Evolutionary conservation across 2,329 filamentous ascomycete species (phyloP).

Genomic region (Colletotrichum tamarilloi): DNA sequence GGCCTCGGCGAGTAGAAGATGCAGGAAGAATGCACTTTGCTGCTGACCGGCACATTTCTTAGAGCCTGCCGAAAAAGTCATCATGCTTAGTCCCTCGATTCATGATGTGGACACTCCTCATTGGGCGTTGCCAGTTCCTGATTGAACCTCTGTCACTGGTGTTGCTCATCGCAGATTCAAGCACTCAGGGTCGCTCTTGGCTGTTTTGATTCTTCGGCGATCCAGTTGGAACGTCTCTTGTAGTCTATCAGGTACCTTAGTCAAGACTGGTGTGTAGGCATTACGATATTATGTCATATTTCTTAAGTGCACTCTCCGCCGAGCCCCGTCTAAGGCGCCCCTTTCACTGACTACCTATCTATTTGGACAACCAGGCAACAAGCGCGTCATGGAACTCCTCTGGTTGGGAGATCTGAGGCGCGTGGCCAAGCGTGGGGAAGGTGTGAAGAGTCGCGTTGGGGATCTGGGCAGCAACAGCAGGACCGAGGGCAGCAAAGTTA

Average conservation of each 20-base stretch:
- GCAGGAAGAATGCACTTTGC: not conserved
- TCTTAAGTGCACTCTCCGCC: not conserved
- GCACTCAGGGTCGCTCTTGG: too few species aligned
- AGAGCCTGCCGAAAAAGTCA: not conserved
- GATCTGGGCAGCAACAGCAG: constrained; percentile 55
- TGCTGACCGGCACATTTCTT: not conserved
- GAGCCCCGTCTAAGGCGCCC: not conserved
- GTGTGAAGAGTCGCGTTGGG: constrained; percentile 56
- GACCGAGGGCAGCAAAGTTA: constrained; percentile 60
- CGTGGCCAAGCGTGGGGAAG: constrained; percentile 61
- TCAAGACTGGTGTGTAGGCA: not conserved
- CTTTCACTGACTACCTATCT: not conserved
- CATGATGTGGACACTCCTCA: too few species aligned
- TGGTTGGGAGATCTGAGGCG: constrained; percentile 64
- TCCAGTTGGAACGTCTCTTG: not conserved
- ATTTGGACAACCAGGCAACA: constrained; percentile 53
- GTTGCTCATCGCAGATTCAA: not conserved
- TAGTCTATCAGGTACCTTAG: too few species aligned
- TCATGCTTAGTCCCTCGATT: too few species aligned
- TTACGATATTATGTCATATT: not conserved
- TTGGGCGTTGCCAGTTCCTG: too few species aligned
- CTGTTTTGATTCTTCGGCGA: not conserved
- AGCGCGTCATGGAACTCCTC: constrained; percentile 57
- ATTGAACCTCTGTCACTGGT: not conserved
- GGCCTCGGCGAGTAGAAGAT: not conserved